Conservation (phyloP, 176 grass and related monocot genomes). For the Rhynchospora breviuscula region DNA sequence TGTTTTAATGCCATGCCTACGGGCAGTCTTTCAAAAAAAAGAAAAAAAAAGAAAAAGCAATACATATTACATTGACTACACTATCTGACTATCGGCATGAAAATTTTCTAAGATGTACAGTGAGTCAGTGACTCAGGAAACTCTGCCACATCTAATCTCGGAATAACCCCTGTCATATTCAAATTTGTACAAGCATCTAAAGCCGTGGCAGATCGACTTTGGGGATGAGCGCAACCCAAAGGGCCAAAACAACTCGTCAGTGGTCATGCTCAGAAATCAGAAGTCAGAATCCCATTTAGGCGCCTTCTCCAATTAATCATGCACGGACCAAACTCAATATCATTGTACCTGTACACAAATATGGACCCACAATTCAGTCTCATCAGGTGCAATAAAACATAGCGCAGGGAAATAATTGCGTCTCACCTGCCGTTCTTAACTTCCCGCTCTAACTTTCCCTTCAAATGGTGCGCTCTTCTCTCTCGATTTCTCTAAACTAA, state of each 20-base stretch:
- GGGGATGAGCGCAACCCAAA: neutral
- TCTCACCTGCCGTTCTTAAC: slow-evolving; percentile 28
- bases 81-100: too few relatives aligned
- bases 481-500: neutral
- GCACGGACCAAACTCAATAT: neutral
- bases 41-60: too few relatives aligned
- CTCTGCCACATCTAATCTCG: neutral
- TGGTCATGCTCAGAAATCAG: slow-evolving; percentile 1
- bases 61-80: too few relatives aligned
- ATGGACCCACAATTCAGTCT: neutral
- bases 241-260: slow-evolving; percentile 6
- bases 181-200: neutral
- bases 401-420: neutral
- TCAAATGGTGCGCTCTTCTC: slow-evolving; percentile 11
- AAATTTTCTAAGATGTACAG: neutral
- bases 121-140: neutral
- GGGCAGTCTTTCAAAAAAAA: too few relatives aligned
- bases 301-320: neutral
- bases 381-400: neutral
- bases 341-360: too few relatives aligned
- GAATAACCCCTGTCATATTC: neutral
- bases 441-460: slow-evolving; percentile 23
- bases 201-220: neutral
- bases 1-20: too few relatives aligned
- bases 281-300: neutral